Evolutionary conservation across 2,329 filamentous ascomycete species (phyloP).

Genomic region (Botryosphaeria dothidea): DNA sequence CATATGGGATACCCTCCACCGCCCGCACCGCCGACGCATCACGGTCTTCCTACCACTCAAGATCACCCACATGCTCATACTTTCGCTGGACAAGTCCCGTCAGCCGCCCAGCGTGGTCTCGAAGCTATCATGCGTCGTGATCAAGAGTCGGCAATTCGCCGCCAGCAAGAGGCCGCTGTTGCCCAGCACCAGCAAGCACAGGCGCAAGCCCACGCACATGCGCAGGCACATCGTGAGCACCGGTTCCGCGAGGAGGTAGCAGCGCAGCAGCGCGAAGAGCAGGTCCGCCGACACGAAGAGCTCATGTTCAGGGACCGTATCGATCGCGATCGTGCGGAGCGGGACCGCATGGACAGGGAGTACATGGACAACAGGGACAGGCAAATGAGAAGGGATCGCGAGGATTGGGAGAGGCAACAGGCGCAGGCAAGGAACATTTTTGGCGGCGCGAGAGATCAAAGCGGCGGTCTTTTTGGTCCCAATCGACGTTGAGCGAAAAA

Average conservation of each 20-base stretch:
- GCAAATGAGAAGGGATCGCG: background rate
- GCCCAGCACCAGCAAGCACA: slow-evolving; percentile 10
- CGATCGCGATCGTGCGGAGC: background rate
- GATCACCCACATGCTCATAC: background rate
- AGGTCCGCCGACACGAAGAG: background rate
- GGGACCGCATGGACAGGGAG: background rate
- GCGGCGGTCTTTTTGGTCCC: slow-evolving; percentile 5
- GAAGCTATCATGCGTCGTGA: slow-evolving; percentile 10
- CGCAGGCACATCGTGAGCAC: slow-evolving; percentile 14
- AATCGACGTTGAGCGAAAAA: background rate
- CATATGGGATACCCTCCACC: slow-evolving; percentile 16
- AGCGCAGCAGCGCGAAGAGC: slow-evolving; percentile 2
- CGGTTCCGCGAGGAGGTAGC: slow-evolving; percentile 10
- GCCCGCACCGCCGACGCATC: slow-evolving; percentile 10
- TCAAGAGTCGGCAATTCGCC: background rate
- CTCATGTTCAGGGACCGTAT: background rate
- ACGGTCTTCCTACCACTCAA: background rate
- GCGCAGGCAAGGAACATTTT: slow-evolving; percentile 4
- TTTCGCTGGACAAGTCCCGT: background rate
- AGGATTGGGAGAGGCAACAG: slow-evolving; percentile 2
- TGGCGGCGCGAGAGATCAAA: slow-evolving; percentile 1
- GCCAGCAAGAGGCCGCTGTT: background rate
- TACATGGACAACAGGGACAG: background rate
- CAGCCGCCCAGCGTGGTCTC: slow-evolving; percentile 6
- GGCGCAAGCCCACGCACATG: slow-evolving; percentile 13